phyloP scores from a whole-genome alignment of 2,329 filamentous ascomycete species.

The Trichoderma brevicompactum region DNA sequence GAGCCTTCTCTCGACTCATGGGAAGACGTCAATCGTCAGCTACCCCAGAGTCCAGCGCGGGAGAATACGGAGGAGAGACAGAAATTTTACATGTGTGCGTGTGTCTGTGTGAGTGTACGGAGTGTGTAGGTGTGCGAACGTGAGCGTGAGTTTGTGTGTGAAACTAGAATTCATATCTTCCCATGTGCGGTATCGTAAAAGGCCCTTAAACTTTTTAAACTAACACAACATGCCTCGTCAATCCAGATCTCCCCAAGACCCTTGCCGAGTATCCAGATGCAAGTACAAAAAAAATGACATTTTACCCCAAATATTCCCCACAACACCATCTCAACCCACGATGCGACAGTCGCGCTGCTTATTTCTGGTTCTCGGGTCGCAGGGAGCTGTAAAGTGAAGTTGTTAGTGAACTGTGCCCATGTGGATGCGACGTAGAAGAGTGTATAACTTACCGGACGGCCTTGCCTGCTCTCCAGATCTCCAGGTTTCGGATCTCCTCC shows the following conservation, averaged over 20 bases:
- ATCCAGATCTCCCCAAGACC: constrained; percentile 24
- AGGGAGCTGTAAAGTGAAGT: constrained; percentile 59
- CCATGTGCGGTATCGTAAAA: constrained; percentile 29
- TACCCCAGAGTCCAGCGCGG: constrained; percentile 7
- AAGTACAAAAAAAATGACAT: constrained; percentile 22
- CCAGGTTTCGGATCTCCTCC: constrained; percentile 95
- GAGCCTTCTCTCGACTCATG: constrained; percentile 18
- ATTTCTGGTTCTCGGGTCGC: constrained; percentile 82
- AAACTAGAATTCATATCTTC: constrained; percentile 19
- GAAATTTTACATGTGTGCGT: not conserved
- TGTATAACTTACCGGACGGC: constrained; percentile 73
- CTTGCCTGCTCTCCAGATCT: constrained; percentile 99
- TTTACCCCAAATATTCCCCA: constrained; percentile 19
- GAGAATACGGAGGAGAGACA: constrained; percentile 2
- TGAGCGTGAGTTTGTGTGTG: not conserved
- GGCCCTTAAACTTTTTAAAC: constrained; percentile 26
- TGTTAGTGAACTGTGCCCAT: constrained; percentile 32
- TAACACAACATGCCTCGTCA: constrained; percentile 25
- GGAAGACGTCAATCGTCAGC: not conserved
- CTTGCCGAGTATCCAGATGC: constrained; percentile 27
- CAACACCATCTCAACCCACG: constrained; percentile 13
- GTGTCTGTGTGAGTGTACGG: not conserved
- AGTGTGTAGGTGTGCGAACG: not conserved
- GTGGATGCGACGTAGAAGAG: not conserved
- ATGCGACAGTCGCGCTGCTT: constrained; percentile 17